Evolutionary conservation across 2,329 filamentous ascomycete genomes (phyloP).

Genomic region (Cadophora sp.): DNA sequence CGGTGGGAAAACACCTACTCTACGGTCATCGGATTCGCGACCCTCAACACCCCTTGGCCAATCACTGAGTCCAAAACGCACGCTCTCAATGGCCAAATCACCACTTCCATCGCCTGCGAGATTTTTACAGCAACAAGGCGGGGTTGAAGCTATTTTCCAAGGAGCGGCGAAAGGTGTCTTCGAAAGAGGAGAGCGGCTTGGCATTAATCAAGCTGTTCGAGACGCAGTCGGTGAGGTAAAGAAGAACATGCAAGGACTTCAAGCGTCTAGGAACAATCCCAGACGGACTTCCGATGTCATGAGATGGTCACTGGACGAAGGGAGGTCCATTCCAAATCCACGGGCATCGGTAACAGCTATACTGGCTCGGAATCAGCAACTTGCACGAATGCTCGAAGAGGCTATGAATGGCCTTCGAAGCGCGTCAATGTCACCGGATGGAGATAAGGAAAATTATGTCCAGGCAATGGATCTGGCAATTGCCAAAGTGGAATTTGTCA

Average conservation of each 20-base stretch:
- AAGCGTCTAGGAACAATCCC: slow-evolving; percentile 58
- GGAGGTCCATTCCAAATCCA: slow-evolving; percentile 38
- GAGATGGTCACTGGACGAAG: slow-evolving; percentile 45
- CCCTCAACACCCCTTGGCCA: slow-evolving; percentile 42
- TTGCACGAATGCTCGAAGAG: slow-evolving; percentile 73
- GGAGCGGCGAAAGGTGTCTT: slow-evolving; percentile 78
- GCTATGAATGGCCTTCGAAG: slow-evolving; percentile 68
- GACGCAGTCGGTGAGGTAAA: slow-evolving; percentile 81
- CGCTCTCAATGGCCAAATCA: slow-evolving; percentile 38
- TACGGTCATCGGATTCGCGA: slow-evolving; percentile 36
- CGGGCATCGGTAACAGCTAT: slow-evolving; percentile 56
- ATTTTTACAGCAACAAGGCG: slow-evolving; percentile 57
- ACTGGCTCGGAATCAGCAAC: slow-evolving; percentile 69
- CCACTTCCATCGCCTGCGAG: slow-evolving; percentile 44
- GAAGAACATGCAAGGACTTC: slow-evolving; percentile 74
- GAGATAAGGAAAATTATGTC: slow-evolving; percentile 51
- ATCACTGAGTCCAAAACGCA: slow-evolving; percentile 36
- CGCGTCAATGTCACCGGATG: slow-evolving; percentile 58
- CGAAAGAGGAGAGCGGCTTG: slow-evolving; percentile 75
- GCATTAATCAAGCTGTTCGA: slow-evolving; percentile 81
- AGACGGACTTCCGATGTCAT: slow-evolving; percentile 35
- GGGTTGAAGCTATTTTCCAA: slow-evolving; percentile 75
- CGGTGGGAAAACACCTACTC: slow-evolving; percentile 60
- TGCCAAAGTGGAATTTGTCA: slow-evolving; percentile 70
- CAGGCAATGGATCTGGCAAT: slow-evolving; percentile 64